Base-by-base conservation (phyloP, 202 grass and related monocot genomes). In the Hordeum pubiflorum region DNA sequence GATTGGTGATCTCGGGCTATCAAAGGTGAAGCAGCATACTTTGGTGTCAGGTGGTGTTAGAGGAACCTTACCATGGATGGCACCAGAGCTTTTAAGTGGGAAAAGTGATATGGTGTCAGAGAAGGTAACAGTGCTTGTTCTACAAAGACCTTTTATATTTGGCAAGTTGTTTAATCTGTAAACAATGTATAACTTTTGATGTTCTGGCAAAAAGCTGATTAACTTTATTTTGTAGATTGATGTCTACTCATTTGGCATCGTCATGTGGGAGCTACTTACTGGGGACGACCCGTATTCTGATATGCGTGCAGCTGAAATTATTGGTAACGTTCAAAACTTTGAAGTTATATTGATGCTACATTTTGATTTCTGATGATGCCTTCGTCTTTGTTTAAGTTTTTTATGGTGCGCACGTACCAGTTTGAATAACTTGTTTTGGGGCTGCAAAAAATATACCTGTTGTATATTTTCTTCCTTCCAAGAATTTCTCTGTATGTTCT, bases 21-120 rank as follows among this genome's bases (percentile, higher is more conserved):
- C 94, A 73, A 97, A 97, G 88, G 91, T 97, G 46, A 97, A 97
- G 79, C 94, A 97, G 13, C 91, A 97, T 63, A 97, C 94, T 71
- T 81, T 94, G 87, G 94, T 97, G 43, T 97, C 94, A 72, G 94
- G 94, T 81, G 94, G 94, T 79, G 83, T 97, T 22, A 91, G 94
- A 75, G 94, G 94, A 84, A 97, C 94, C 57, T 92, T 97, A 85
- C 94, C 94, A 65, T 97, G 94, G 94, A 97, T 97, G 94, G 94
- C 94, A 36, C 91, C 94, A 14, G 94, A 97, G 76, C 94, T 97
- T 86, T 79, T 97, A 38, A 94, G 86, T 92, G 89, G 84, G 57
- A 97, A 97, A 94, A 89, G 86, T 71, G 83, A 89, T 76, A 97
- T 97, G 94, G 94, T 97, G n/a, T 89, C 94, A 76, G 94, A 97